Percentiles rank a stretch among this genome's conserved stretches.
Conservation (phyloP, 495 filamentous ascomycete genomes). For the Xylaria nigripes region DNA sequence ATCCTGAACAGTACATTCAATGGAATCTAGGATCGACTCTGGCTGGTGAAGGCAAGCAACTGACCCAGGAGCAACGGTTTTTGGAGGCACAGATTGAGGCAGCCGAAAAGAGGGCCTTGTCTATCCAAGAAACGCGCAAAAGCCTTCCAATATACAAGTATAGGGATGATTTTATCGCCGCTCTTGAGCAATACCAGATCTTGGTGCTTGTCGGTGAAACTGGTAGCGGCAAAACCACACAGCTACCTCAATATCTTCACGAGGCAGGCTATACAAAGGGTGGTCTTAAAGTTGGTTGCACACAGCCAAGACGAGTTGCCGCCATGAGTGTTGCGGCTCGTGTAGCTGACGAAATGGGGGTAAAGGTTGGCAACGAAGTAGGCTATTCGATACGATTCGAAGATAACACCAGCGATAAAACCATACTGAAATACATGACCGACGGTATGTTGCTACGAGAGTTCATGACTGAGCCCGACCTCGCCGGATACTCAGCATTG, state of each 20-base stretch:
- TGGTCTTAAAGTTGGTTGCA: conserved; percentile 63
- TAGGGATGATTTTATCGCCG: conserved; percentile 60
- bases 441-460: conserved; percentile 94
- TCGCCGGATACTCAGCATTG: conserved; percentile 76
- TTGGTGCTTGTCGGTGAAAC: conserved; percentile 85
- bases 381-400: conserved; percentile 96
- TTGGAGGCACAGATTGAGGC: conserved; percentile 73
- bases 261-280: conserved; percentile 84
- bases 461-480: conserved; percentile 80
- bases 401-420: conserved; percentile 88
- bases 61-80: conserved; percentile 70
- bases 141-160: conserved; percentile 86
- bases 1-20: conserved; percentile 79
- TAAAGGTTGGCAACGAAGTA: conserved; percentile 84
- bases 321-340: conserved; percentile 93
- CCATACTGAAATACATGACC: conserved; percentile 93
- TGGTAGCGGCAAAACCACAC: conserved; percentile 83
- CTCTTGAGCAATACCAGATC: conserved; percentile 67
- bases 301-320: conserved; percentile 90
- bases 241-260: conserved; percentile 81
- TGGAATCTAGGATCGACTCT: conserved; percentile 71
- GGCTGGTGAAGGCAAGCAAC: conserved; percentile 52
- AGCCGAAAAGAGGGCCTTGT: conserved; percentile 74
- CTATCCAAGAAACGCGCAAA: conserved; percentile 87
- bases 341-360: conserved; percentile 91